phyloP scores from a whole-genome alignment of 768 basidiomycete species.

The Hygrophoropsis aurantiaca region DNA sequence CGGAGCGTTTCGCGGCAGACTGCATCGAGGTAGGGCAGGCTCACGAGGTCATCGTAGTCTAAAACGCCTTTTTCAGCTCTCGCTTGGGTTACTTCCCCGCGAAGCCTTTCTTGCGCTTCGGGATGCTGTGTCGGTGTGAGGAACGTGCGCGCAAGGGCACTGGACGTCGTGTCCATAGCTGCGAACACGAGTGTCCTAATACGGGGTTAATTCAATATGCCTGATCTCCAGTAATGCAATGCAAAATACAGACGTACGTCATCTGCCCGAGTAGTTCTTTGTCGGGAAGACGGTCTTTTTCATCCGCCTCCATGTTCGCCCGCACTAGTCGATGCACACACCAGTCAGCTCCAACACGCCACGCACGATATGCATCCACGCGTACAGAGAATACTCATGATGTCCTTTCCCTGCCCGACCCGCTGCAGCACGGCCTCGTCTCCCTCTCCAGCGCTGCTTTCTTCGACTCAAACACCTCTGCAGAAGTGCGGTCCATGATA shows the following conservation, averaged over 20 bases:
- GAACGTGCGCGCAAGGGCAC: conserved; percentile 37
- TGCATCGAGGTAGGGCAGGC: conserved; percentile 37
- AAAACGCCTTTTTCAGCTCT: conserved; percentile 15
- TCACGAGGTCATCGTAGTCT: conserved; percentile 36
- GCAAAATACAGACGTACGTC: conserved; percentile 35
- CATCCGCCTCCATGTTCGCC: conserved; percentile 36
- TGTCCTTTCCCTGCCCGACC: conserved; percentile 40
- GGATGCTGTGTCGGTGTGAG: conserved; percentile 34
- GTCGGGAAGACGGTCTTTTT: conserved; percentile 39
- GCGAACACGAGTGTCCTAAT: conserved; percentile 40
- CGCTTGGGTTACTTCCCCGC: conserved; percentile 33
- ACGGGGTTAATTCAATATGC: background rate
- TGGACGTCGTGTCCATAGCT: conserved; percentile 45
- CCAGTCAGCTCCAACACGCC: conserved; percentile 21
- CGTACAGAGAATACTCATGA: conserved; percentile 51
- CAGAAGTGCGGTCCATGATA: conserved; percentile 44
- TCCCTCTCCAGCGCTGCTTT: conserved; percentile 24
- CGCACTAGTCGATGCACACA: conserved; percentile 21
- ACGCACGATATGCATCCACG: conserved; percentile 24
- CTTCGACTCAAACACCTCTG: conserved; percentile 40
- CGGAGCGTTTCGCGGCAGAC: conserved; percentile 40
- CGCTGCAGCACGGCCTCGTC: conserved; percentile 23
- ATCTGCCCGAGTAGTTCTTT: conserved; percentile 48
- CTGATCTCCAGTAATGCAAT: background rate
- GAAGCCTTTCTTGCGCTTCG: conserved; percentile 39